Percentiles rank a stretch among this genome's conserved stretches.
Conservation (phyloP, 345 rosid species). For the Hibiscus tridactylites region DNA sequence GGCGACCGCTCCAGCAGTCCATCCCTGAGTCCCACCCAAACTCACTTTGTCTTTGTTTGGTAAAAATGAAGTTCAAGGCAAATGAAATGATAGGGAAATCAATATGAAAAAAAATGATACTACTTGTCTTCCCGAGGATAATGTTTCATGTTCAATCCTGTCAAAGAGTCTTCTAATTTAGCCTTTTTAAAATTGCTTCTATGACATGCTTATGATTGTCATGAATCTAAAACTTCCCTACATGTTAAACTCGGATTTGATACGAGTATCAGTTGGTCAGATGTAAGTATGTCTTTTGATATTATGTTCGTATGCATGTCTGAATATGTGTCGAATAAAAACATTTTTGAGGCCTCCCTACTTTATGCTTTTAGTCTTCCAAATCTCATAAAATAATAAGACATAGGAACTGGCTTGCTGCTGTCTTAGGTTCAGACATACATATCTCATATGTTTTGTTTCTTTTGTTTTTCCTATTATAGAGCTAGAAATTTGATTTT, state of each 20-base stretch:
- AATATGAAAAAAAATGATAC: too few species aligned
- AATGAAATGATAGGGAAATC: too few species aligned
- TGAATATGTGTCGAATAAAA: not conserved
- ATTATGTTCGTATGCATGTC: not conserved
- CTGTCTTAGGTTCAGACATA: constrained; percentile 16
- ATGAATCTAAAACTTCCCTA: constrained; percentile 45
- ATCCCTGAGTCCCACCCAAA: too few species aligned
- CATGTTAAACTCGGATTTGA: constrained; percentile 14
- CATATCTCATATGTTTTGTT: not conserved
- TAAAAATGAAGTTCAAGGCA: too few species aligned
- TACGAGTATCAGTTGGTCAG: not conserved
- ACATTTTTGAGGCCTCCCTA: constrained; percentile 14
- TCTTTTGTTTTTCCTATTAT: not conserved
- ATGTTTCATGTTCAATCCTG: constrained; percentile 67
- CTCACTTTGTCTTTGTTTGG: too few species aligned
- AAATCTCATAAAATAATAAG: constrained; percentile 30
- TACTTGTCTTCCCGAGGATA: constrained; percentile 61
- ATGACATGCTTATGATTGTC: constrained; percentile 38
- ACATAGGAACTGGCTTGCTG: constrained; percentile 4
- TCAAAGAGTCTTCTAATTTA: constrained; percentile 50
- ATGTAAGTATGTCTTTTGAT: not conserved
- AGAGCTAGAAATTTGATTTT: constrained; percentile 31
- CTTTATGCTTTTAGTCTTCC: constrained; percentile 29
- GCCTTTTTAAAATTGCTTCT: constrained; percentile 45
- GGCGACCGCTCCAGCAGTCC: too few species aligned